These are phyloP conservation scores for Paxillus involutus DNA, from an alignment of 768 basidiomycete species.

Conservation along the genomic window DNA sequence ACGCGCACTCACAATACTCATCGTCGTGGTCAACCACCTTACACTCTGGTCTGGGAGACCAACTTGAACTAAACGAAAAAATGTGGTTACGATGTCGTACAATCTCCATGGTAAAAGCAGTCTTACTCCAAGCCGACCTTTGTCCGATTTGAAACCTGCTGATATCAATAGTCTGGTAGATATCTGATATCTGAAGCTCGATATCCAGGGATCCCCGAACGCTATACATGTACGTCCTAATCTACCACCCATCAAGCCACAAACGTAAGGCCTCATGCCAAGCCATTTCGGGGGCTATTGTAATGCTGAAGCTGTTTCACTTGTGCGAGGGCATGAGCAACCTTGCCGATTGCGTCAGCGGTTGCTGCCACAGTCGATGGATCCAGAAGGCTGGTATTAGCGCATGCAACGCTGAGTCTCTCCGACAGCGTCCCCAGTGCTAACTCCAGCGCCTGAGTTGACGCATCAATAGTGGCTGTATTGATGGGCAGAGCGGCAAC, in stretches of 20 bases:
- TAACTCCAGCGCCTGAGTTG: slow-evolving; percentile 50
- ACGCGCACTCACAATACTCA: background rate
- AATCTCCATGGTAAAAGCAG: background rate
- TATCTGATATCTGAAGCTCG: background rate
- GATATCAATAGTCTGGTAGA: background rate
- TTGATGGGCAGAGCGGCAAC: slow-evolving; percentile 11
- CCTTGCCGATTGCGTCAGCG: slow-evolving; percentile 71
- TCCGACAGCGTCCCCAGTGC: slow-evolving; percentile 53
- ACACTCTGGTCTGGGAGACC: background rate
- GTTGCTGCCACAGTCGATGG: slow-evolving; percentile 49
- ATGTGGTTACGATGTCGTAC: background rate
- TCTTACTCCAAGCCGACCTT: background rate
- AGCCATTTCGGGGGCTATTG: slow-evolving; percentile 3
- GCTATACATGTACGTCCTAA: background rate
- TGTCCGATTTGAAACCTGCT: background rate
- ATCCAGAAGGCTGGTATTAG: slow-evolving; percentile 41
- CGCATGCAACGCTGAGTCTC: slow-evolving; percentile 46
- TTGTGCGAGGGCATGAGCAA: slow-evolving; percentile 58
- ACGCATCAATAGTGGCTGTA: slow-evolving; percentile 18
- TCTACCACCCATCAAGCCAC: slow-evolving; percentile 11
- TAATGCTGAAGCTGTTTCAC: slow-evolving; percentile 57
- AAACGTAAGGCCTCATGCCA: slow-evolving; percentile 3
- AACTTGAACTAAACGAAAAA: background rate
- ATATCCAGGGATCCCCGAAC: background rate
- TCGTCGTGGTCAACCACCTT: background rate